Base-by-base conservation (phyloP, 2,329 filamentous ascomycete species). In the Xylariaceae sp. region DNA sequence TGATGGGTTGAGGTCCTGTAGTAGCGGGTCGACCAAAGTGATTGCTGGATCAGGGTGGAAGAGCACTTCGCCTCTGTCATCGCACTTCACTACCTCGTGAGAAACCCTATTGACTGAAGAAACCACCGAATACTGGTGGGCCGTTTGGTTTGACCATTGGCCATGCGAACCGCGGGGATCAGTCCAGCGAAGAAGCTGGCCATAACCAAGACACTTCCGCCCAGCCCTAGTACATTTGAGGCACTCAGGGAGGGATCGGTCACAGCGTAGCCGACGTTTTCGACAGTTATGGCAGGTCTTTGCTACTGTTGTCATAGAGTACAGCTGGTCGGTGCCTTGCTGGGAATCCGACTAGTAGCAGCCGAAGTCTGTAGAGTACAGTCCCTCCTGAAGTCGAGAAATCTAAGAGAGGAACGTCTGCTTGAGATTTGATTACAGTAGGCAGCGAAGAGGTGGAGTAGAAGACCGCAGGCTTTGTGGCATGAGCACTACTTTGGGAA, bases 261-360 rank as follows among this genome's bases (percentile, higher is more conserved):
- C 79, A 60, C 79, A 83, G 54, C 78, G 76, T 58, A 78, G 71
- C 50, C 79, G 73, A 55, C 72, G 72, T 43, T 72, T 73, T 45
- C 78, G 76, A 61, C 79, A 83, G 62, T 80, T 81, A 62, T 82
- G 76, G 60, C 79, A 83, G 45, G 73, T 55, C 53, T 69, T 73
- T 58, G 58, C 50, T 34, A 55, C 50, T 34, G 54, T 51, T 36
- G 46, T 43, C 51, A 55, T 49, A 34, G 46, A 11, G 11, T 26
- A 6, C 11, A 11, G 22, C 22, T 6, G 22, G 6, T 26, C 22
- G 6, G 11, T 6, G 6, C 22, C 11, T 26, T 11, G 22, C 22
- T 6, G 22, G 6, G 22, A 26, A 26, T 26, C 6, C 6, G 22
- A 11, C 22, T 11, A 11, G 22, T 26, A 11, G 22, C n/a, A n/a